A percentile compares a stretch with the other conserved stretches of the same genome.
Evolutionary conservation across 495 filamentous ascomycete genomes (phyloP).

Genomic region (Pseudoneurospora amorphoporcata): DNA sequence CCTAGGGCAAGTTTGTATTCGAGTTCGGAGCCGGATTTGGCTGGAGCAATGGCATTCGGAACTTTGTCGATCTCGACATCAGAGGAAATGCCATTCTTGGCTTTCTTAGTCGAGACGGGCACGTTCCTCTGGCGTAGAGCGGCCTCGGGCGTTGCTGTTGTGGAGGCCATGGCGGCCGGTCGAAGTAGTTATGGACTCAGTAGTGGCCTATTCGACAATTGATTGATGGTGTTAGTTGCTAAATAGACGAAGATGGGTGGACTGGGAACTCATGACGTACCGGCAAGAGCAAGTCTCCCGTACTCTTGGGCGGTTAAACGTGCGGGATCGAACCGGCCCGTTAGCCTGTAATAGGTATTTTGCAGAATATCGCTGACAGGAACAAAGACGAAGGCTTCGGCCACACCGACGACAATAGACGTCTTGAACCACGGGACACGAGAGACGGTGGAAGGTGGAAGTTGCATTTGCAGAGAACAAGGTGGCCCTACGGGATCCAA

Average conservation of each 20-base stretch:
- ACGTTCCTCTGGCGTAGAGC: conserved; percentile 46
- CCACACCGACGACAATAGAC: not conserved
- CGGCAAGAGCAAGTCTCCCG: not conserved
- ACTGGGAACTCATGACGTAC: not conserved
- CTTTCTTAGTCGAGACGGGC: conserved; percentile 33
- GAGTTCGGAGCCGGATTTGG: conserved; percentile 44
- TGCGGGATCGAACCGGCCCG: not conserved
- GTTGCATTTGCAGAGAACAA: not conserved
- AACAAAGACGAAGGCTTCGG: not conserved
- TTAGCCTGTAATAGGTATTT: not conserved
- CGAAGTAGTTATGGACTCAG: conserved; percentile 3
- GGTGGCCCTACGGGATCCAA: not conserved
- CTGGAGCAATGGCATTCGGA: conserved; percentile 18
- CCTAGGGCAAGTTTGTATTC: conserved; percentile 75
- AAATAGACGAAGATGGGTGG: not conserved
- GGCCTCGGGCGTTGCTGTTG: conserved; percentile 31
- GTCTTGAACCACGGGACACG: not conserved
- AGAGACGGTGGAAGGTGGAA: not conserved
- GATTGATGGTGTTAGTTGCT: not conserved
- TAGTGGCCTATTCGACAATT: not conserved
- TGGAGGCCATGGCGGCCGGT: conserved; percentile 25
- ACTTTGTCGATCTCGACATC: conserved; percentile 39
- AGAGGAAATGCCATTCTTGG: conserved; percentile 27
- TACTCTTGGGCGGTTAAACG: not conserved
- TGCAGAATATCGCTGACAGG: not conserved